These are phyloP conservation scores for Ceratorhiza oryzae-sativae DNA, from an alignment of 1,284 basidiomycete species.

Conservation along the genomic window DNA sequence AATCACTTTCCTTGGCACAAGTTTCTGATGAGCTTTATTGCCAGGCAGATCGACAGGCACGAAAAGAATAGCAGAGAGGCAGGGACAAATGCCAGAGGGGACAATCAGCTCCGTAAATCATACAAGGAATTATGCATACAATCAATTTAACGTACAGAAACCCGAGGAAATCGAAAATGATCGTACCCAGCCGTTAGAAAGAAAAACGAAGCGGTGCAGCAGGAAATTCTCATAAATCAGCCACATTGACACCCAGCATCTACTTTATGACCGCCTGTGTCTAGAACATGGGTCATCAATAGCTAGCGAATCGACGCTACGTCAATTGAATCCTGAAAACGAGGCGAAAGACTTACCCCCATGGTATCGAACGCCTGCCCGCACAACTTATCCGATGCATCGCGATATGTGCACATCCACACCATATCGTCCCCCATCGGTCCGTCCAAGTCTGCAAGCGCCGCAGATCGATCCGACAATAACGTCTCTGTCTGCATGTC, in stretches of 20 bases:
- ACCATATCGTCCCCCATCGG: constrained; percentile 22
- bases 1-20: background rate
- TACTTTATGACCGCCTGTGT: constrained; percentile 12
- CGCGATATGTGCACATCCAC: constrained; percentile 34
- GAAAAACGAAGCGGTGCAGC: background rate
- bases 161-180: constrained; percentile 3
- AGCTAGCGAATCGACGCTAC: constrained; percentile 4
- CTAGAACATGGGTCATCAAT: constrained; percentile 19
- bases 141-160: background rate
- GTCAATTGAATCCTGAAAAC: constrained; percentile 5
- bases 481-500: constrained; percentile 33
- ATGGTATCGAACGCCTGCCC: constrained; percentile 28
- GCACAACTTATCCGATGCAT: constrained; percentile 13
- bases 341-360: constrained; percentile 21
- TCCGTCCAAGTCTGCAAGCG: constrained; percentile 19
- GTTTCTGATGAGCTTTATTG: background rate
- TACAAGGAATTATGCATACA: constrained; percentile 4
- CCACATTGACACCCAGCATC: constrained; percentile 14
- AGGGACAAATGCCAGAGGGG: background rate
- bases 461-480: constrained; percentile 23
- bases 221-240: background rate
- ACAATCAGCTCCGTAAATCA: too few species aligned
- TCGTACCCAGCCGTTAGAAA: background rate
- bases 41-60: background rate
- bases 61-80: background rate